A percentile compares a stretch with the other conserved stretches of the same genome.
Evolutionary conservation across 139 green algal species (phyloP).

Genomic region (Astrephomene gubernaculifera): DNA sequence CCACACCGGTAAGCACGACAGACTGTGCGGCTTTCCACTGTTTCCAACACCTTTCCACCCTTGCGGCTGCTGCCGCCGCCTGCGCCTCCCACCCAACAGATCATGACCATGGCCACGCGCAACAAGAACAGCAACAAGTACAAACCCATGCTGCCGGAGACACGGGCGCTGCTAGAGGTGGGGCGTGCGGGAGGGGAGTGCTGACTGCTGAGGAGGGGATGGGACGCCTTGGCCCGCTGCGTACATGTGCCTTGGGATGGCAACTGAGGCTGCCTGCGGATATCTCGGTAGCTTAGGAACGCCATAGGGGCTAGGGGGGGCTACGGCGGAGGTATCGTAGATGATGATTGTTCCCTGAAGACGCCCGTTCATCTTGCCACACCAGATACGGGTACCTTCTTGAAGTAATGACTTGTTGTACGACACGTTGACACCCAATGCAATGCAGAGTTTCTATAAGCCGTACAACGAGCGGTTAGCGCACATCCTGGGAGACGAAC

Average conservation of each 20-base stretch:
- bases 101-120: conserved; percentile 32
- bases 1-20: background rate
- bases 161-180: conserved; percentile 28
- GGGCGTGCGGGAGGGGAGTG: too few relatives aligned
- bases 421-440: background rate
- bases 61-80: too few relatives aligned
- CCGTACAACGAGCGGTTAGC: conserved; percentile 39
- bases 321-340: background rate
- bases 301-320: too few relatives aligned
- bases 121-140: conserved; percentile 49
- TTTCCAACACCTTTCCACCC: background rate
- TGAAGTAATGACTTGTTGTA: background rate
- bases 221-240: too few relatives aligned
- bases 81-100: too few relatives aligned
- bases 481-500: background rate
- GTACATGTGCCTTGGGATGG: too few relatives aligned
- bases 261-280: too few relatives aligned
- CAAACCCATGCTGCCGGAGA: conserved; percentile 29
- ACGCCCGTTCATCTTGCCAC: background rate
- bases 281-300: too few relatives aligned
- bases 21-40: background rate
- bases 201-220: background rate
- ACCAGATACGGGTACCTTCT: background rate
- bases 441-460: conserved; percentile 17
- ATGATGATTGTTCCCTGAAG: background rate